These are phyloP conservation scores for Breviolum minutum DNA, from an alignment of 73 alveolate genomes.

Conservation along the genomic window DNA sequence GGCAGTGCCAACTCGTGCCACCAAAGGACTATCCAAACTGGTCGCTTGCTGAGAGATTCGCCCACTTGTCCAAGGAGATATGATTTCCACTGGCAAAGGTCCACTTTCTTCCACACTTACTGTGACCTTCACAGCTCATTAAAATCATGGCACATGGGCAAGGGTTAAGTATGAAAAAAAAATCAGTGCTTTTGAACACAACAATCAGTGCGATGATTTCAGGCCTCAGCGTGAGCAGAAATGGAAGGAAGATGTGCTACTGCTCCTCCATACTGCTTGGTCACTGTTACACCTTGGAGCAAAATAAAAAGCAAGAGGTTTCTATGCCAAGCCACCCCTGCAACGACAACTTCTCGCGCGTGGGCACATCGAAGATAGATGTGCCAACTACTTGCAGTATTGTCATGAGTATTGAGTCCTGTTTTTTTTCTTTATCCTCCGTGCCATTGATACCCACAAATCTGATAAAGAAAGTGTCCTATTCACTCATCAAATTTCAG, in stretches of 20 bases:
- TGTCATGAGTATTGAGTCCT: no score
- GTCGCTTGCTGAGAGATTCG: constrained; percentile 40
- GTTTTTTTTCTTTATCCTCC: no score
- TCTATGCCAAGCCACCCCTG: neutral
- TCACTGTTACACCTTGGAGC: constrained; percentile 8
- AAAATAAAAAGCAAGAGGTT: neutral
- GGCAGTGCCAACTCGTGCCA: constrained; percentile 3
- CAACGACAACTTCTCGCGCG: no score
- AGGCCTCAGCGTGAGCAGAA: neutral
- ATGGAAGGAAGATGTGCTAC: neutral
- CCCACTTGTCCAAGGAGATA: constrained; percentile 38
- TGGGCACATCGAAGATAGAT: no score
- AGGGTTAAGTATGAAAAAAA: no score
- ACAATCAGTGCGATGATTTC: neutral
- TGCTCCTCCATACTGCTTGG: neutral
- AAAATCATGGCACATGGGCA: no score
- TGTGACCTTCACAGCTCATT: neutral
- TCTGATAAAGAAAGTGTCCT: no score
- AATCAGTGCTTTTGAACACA: no score
- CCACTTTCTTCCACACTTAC: constrained; percentile 4
- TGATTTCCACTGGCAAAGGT: constrained; percentile 60
- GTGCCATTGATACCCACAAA: no score
- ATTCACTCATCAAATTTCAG: no score
- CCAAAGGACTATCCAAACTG: neutral
- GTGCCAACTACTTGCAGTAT: no score